A percentile compares a stretch with the other conserved stretches of the same genome.
Evolutionary conservation across 306 rosid genomes (phyloP).

Genomic region (Rosa lucieae): DNA sequence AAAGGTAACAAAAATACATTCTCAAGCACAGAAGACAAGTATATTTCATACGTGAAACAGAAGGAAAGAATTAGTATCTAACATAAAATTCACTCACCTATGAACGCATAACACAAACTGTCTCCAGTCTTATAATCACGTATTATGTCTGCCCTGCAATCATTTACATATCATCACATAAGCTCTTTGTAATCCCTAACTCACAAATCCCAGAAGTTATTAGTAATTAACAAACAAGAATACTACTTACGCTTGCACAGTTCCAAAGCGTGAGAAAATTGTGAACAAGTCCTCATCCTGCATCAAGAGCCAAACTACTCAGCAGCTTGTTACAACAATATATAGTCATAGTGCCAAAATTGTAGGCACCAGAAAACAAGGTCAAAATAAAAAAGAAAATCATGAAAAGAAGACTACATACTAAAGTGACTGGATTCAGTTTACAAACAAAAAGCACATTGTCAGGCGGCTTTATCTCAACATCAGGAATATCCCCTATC

Average conservation of each 20-base stretch:
- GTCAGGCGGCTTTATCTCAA: conserved; percentile 93
- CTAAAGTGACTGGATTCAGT: conserved; percentile 96
- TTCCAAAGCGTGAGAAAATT: conserved; percentile 91
- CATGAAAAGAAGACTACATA: conserved; percentile 28
- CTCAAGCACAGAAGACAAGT: background rate
- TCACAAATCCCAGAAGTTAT: background rate
- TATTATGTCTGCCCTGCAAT: conserved; percentile 88
- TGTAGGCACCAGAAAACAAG: background rate
- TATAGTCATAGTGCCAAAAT: background rate
- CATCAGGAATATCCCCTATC: conserved; percentile 99
- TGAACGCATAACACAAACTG: conserved; percentile 92
- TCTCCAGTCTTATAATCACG: conserved; percentile 92
- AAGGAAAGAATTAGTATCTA: background rate
- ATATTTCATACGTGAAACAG: background rate
- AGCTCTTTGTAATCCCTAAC: conserved; percentile 16
- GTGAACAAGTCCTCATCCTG: conserved; percentile 96
- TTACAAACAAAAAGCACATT: conserved; percentile 90
- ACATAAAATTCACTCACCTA: conserved; percentile 53
- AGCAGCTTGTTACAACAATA: background rate
- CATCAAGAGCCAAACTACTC: conserved; percentile 25
- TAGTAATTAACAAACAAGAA: conserved; percentile 15
- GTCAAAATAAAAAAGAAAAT: background rate
- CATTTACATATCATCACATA: conserved; percentile 34
- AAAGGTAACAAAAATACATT: background rate
- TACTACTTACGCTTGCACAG: conserved; percentile 70